These are phyloP conservation scores for Pharus latifolius DNA, from an alignment of 176 grass and related monocot genomes.

Conservation along the genomic window DNA sequence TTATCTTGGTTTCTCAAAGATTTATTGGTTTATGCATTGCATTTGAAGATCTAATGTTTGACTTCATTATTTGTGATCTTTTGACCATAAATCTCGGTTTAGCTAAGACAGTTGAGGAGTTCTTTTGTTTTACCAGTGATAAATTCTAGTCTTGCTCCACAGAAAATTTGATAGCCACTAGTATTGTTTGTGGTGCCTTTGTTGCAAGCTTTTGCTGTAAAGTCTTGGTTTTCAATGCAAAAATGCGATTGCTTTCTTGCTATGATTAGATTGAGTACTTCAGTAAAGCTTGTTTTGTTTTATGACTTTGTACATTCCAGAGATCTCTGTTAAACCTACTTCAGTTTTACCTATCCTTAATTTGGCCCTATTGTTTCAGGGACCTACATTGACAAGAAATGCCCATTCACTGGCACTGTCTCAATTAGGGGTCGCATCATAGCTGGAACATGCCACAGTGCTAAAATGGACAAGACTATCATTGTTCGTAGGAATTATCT, in stretches of 20 bases:
- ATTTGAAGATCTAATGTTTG: no score
- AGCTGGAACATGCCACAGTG: slow-evolving; percentile 30
- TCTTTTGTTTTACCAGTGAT: background rate
- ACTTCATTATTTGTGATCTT: no score
- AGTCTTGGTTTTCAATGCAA: no score
- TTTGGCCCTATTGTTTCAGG: background rate
- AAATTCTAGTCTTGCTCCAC: background rate
- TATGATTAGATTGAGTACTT: no score
- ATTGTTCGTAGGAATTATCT: slow-evolving; percentile 33
- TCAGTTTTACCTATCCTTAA: background rate
- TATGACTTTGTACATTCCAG: background rate
- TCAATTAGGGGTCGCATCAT: slow-evolving; percentile 33
- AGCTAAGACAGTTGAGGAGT: background rate
- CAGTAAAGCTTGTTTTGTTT: background rate
- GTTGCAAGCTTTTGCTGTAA: no score
- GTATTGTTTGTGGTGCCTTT: no score
- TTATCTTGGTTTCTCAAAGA: no score
- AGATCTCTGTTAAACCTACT: background rate
- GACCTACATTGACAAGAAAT: slow-evolving; percentile 37
- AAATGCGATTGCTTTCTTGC: no score
- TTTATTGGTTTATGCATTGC: no score
- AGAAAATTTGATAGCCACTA: background rate
- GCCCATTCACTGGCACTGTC: slow-evolving; percentile 30
- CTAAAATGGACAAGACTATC: slow-evolving; percentile 33
- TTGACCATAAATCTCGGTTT: no score